Evolutionary conservation across 768 basidiomycete species (phyloP).

Genomic region (Candolleomyces aberdarensis): DNA sequence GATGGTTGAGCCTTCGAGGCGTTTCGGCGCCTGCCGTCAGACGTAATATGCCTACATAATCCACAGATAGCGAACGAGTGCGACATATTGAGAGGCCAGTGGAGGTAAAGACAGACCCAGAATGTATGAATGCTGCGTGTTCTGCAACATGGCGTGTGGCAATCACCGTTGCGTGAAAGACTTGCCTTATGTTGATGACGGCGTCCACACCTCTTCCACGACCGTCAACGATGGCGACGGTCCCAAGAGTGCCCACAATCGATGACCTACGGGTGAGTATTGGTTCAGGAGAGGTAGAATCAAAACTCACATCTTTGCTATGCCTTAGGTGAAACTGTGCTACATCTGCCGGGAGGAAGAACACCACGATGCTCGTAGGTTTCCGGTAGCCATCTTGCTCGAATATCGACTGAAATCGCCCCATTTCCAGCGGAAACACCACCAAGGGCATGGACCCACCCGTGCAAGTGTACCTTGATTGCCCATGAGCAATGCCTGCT

Average conservation of each 20-base stretch:
- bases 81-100: too few relatives aligned
- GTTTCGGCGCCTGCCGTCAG: too few relatives aligned
- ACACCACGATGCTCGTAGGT: constrained; percentile 40
- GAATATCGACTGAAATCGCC: constrained; percentile 20
- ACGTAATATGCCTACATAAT: too few relatives aligned
- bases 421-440: constrained; percentile 34
- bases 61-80: too few relatives aligned
- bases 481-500: constrained; percentile 80
- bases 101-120: too few relatives aligned
- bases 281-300: background rate
- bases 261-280: constrained; percentile 28
- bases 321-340: constrained; percentile 61
- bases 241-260: constrained; percentile 21
- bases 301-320: background rate
- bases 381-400: background rate
- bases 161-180: too few relatives aligned
- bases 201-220: too few relatives aligned
- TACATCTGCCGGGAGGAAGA: constrained; percentile 83
- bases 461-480: constrained; percentile 76
- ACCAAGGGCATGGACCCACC: constrained; percentile 68
- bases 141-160: too few relatives aligned
- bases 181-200: too few relatives aligned
- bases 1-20: too few relatives aligned
- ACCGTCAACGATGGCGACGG: background rate
- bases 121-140: too few relatives aligned